Conservation (phyloP, 192 early-diverging fungal species). For the Borealophlyctis nickersoniae region DNA sequence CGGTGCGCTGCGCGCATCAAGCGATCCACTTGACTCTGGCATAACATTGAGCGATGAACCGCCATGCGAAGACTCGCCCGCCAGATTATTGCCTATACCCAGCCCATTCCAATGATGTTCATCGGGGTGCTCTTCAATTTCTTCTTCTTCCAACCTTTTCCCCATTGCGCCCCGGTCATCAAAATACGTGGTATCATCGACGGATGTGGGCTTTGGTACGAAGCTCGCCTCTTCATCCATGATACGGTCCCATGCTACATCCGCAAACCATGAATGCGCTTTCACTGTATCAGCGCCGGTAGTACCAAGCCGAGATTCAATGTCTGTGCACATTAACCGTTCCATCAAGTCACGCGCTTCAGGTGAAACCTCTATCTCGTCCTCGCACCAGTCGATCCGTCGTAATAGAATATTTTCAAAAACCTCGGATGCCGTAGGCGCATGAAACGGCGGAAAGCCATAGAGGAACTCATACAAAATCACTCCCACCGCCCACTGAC, state of each 20-base stretch:
- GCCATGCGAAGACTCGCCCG: background rate
- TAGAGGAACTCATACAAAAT: slow-evolving; percentile 85
- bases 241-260: slow-evolving; percentile 69
- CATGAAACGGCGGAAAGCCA: slow-evolving; percentile 82
- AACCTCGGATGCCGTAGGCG: slow-evolving; percentile 68
- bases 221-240: slow-evolving; percentile 68
- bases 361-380: slow-evolving; percentile 63
- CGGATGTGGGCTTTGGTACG: slow-evolving; percentile 69
- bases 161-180: slow-evolving; percentile 72
- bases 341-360: slow-evolving; percentile 83
- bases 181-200: slow-evolving; percentile 93
- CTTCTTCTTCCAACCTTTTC: slow-evolving; percentile 12
- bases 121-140: slow-evolving; percentile 10
- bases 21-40: background rate
- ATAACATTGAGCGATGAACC: too few relatives aligned
- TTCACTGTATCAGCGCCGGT: slow-evolving; percentile 76
- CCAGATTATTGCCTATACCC: background rate
- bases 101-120: background rate
- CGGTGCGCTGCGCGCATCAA: slow-evolving; percentile 5
- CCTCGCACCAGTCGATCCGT: slow-evolving; percentile 72
- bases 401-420: slow-evolving; percentile 80
- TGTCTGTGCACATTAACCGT: slow-evolving; percentile 60
- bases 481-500: slow-evolving; percentile 83
- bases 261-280: slow-evolving; percentile 69
- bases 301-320: slow-evolving; percentile 64